Evolutionary conservation across 2,329 filamentous ascomycete species (phyloP).

Genomic region (Fusarium setosum): DNA sequence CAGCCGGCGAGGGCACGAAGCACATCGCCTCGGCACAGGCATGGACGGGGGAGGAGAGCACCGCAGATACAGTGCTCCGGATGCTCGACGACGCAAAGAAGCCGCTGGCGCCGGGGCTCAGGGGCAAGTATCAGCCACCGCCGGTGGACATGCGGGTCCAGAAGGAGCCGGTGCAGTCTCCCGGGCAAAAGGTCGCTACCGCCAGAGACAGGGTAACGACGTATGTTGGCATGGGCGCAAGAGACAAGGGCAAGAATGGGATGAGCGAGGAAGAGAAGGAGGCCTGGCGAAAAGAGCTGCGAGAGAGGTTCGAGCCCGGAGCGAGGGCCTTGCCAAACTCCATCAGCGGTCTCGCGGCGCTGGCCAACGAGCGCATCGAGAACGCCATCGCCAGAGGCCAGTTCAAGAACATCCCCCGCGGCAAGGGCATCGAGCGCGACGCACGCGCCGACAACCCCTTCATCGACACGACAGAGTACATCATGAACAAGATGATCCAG

Average conservation of each 20-base stretch:
- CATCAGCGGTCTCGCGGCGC: conserved; percentile 79
- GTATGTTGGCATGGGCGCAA: conserved; percentile 62
- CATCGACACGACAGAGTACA: conserved; percentile 95
- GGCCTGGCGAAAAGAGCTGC: conserved; percentile 77
- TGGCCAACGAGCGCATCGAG: conserved; percentile 93
- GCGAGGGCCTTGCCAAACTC: conserved; percentile 80
- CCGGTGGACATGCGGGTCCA: conserved; percentile 65
- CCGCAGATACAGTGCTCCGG: conserved; percentile 81
- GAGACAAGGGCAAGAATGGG: conserved; percentile 59
- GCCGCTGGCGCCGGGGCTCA: conserved; percentile 66
- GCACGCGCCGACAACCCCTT: conserved; percentile 87
- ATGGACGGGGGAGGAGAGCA: conserved; percentile 83
- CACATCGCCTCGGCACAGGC: conserved; percentile 74
- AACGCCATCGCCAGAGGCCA: conserved; percentile 92
- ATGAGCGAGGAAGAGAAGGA: conserved; percentile 80
- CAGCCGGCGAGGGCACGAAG: conserved; percentile 75
- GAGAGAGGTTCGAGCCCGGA: conserved; percentile 81
- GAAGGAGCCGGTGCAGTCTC: conserved; percentile 50
- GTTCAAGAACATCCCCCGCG: conserved; percentile 85
- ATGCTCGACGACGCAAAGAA: conserved; percentile 88
- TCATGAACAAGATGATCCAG: conserved; percentile 99
- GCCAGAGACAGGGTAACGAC: conserved; percentile 68
- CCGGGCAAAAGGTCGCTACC: conserved; percentile 61
- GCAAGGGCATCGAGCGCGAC: conserved; percentile 84
- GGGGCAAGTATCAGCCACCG: conserved; percentile 59